Base-by-base conservation (phyloP, 2,329 filamentous ascomycete species). In the Diaporthe sp. region DNA sequence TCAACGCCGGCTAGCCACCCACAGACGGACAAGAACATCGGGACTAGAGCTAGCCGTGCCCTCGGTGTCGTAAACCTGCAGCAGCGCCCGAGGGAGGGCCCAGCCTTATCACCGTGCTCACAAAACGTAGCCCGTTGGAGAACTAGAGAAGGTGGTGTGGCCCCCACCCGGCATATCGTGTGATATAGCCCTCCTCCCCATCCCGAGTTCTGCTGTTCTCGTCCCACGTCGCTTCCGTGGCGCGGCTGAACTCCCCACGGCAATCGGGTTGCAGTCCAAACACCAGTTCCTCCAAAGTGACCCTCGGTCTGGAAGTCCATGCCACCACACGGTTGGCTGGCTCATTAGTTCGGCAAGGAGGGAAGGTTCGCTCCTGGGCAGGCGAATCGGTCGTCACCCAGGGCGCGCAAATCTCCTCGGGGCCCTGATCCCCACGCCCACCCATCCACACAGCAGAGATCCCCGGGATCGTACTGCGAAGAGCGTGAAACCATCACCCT, bases 41-140 rank as follows among this genome's bases (percentile, higher is more conserved):
- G 65, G 31, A 65, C 47, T 53, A n/a, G 47, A 53, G 65, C 49
- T 53, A 53, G 47, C 65, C 65, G 65, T 68, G 65, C 13, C 47
- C 22, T 55, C 65, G 47, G 65, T 53, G 65, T 68, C 65, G 65
- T 68, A 53, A n/a, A 53, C 49, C 65, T 53, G 65, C 65, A 68
- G 31, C 47, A 68, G 34, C 47, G 31, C 13, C 47, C 65, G 63
- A 34, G 6, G 9, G 31, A 34, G 60, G 17, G 28, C 61, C 44
- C 44, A 67, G 63, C 63, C 63, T 67, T 37, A 47, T 51, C 63
- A 17, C 57, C 17, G 28, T n/a, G 39, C 63, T 39, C 20, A 22
- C 63, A 68, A 68, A 25, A 68, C 47, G 28, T 51, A 51, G 63
- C 47, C 51, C 47, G 63, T 68, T 68, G 63, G 63, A 68, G 63